phyloP scores from a whole-genome alignment of 2,329 filamentous ascomycete genomes.

The Sporothrix humicola region DNA sequence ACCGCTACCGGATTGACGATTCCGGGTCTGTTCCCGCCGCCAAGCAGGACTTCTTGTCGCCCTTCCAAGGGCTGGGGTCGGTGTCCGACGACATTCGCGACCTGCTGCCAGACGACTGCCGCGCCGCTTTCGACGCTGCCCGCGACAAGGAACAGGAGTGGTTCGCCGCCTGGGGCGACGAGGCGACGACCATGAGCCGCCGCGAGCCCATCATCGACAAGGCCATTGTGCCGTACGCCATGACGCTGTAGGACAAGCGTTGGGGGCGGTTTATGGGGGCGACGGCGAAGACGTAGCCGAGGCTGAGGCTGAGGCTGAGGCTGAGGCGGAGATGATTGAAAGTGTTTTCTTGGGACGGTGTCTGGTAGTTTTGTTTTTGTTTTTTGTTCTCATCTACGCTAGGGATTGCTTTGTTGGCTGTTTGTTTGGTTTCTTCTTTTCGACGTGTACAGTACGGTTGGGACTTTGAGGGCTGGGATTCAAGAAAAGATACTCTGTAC shows the following conservation, averaged over 20 bases:
- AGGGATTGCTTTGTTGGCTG: constrained; percentile 1
- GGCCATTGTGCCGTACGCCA: constrained; percentile 65
- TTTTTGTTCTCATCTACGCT: background rate
- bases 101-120: constrained; percentile 72
- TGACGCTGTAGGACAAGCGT: constrained; percentile 42
- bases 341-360: constrained; percentile 8
- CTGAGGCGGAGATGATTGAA: no score
- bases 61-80: constrained; percentile 66
- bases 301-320: no score
- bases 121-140: constrained; percentile 72
- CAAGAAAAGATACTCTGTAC: background rate
- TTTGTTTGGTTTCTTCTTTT: background rate
- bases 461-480: background rate
- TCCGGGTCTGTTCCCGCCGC: no score
- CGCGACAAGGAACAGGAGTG: constrained; percentile 69
- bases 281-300: background rate
- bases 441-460: constrained; percentile 1
- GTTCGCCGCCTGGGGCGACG: constrained; percentile 75
- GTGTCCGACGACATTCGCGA: constrained; percentile 69
- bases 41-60: constrained; percentile 52
- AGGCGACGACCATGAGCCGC: constrained; percentile 62
- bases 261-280: background rate
- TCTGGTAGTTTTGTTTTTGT: background rate
- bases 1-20: constrained; percentile 47
- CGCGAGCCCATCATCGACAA: constrained; percentile 65